These are phyloP conservation scores for Dendrobium chrysotoxum DNA, from an alignment of 106 monocot species.

Conservation along the genomic window DNA sequence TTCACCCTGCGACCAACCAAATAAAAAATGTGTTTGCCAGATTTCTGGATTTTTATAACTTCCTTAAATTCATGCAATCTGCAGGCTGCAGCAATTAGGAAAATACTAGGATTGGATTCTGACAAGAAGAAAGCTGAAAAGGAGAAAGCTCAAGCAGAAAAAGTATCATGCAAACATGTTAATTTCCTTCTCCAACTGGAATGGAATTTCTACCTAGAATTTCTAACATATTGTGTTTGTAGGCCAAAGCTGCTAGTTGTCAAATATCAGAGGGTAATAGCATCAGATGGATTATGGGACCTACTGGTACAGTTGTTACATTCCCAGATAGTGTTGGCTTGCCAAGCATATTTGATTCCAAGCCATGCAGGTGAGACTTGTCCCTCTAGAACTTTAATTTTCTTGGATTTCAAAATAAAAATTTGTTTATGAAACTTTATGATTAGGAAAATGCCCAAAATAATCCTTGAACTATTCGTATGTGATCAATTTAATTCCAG, in stretches of 20 bases:
- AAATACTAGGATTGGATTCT: constrained; percentile 82
- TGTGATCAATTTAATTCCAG: too few relatives aligned
- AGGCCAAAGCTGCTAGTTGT: constrained; percentile 41
- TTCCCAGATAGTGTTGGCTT: constrained; percentile 52
- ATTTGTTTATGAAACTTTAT: not conserved
- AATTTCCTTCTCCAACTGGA: not conserved
- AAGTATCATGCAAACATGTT: constrained; percentile 6
- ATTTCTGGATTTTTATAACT: not conserved
- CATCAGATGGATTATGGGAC: constrained; percentile 62
- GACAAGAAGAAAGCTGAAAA: constrained; percentile 79
- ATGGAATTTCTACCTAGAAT: not conserved
- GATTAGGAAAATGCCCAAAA: not conserved
- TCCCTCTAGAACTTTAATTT: not conserved
- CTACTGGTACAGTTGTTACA: constrained; percentile 52
- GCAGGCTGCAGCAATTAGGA: constrained; percentile 95
- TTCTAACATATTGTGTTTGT: not conserved
- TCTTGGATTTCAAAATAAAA: not conserved
- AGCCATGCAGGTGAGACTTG: constrained; percentile 45
- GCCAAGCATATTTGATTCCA: constrained; percentile 54
- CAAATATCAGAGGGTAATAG: constrained; percentile 27
- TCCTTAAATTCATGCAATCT: constrained; percentile 4
- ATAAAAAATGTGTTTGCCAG: not conserved
- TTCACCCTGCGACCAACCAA: not conserved
- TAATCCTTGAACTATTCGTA: too few relatives aligned
- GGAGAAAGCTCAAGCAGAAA: constrained; percentile 51